phyloP scores from a whole-genome alignment of 139 green algal genomes.

The Volvox africanus region DNA sequence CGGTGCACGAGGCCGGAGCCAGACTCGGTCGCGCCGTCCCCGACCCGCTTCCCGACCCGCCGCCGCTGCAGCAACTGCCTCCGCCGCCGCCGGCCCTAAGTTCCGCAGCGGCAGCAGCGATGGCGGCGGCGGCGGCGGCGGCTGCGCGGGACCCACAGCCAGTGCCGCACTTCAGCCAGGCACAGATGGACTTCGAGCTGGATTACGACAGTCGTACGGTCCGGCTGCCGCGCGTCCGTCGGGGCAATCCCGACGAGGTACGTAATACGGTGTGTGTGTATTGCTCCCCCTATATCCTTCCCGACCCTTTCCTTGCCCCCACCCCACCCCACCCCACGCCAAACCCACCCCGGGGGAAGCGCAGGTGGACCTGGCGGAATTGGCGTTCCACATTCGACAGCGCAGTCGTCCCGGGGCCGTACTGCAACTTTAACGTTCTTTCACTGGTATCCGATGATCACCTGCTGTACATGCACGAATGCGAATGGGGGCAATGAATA shows the following conservation, averaged over 20 bases:
- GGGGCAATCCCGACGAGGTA: not conserved
- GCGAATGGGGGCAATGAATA: no score
- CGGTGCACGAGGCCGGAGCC: not conserved
- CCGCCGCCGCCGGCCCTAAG: not conserved
- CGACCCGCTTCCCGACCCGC: not conserved
- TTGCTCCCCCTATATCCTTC: no score
- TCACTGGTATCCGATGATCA: no score
- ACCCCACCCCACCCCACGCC: not conserved
- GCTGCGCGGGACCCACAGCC: not conserved
- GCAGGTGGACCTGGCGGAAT: constrained; percentile 18
- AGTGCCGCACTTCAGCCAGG: not conserved
- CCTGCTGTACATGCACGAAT: no score
- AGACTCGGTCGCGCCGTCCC: not conserved
- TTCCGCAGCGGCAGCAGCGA: not conserved
- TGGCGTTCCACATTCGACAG: not conserved
- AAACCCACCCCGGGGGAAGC: not conserved
- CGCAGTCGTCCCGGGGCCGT: constrained; percentile 5
- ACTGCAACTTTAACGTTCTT: not conserved
- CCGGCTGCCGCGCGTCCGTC: not conserved
- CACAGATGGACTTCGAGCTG: constrained; percentile 4
- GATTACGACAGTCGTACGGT: constrained; percentile 10
- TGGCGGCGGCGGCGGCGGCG: not conserved
- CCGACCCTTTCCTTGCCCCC: not conserved
- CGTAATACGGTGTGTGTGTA: not conserved
- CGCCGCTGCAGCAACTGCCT: not conserved